Conservation (phyloP, 2,329 filamentous ascomycete genomes). For the Verticillium longisporum region DNA sequence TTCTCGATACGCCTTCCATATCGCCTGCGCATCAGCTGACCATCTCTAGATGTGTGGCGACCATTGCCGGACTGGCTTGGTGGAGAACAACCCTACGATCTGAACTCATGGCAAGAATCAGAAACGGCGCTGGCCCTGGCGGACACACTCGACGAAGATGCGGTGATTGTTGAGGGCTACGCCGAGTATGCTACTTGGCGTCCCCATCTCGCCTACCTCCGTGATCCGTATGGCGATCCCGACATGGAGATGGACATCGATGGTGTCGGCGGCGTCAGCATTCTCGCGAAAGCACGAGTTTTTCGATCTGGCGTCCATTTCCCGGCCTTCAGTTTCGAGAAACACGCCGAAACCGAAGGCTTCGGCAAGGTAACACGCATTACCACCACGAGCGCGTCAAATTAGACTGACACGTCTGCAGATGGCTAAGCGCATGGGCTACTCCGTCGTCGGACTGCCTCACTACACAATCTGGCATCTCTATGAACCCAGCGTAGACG, state of each 20-base stretch:
- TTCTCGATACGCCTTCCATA: slow-evolving; percentile 15
- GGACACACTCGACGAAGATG: slow-evolving; percentile 93
- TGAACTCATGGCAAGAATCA: slow-evolving; percentile 99
- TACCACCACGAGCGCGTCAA: background rate
- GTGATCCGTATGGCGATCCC: slow-evolving; percentile 93
- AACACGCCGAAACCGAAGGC: slow-evolving; percentile 95
- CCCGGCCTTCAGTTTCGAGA: slow-evolving; percentile 96
- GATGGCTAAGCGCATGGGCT: slow-evolving; percentile 97
- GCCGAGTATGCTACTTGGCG: slow-evolving; percentile 98
- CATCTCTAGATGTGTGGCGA: slow-evolving; percentile 76
- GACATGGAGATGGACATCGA: slow-evolving; percentile 99
- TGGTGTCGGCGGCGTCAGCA: slow-evolving; percentile 94
- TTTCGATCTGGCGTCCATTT: slow-evolving; percentile 96
- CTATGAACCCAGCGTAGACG: slow-evolving; percentile 97
- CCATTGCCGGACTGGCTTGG: slow-evolving; percentile 98
- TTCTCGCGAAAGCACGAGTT: slow-evolving; percentile 90
- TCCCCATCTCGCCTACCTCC: slow-evolving; percentile 90
- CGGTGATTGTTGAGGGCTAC: slow-evolving; percentile 97
- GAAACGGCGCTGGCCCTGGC: slow-evolving; percentile 91
- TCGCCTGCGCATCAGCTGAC: background rate
- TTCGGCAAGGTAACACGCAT: slow-evolving; percentile 80
- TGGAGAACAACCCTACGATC: slow-evolving; percentile 94
- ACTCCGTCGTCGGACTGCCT: slow-evolving; percentile 88
- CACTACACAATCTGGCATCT: slow-evolving; percentile 99
- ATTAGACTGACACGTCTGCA: slow-evolving; percentile 25